Evolutionary conservation across 805 yeast species (phyloP).

Genomic region (Wickerhamomyces bisporus): DNA sequence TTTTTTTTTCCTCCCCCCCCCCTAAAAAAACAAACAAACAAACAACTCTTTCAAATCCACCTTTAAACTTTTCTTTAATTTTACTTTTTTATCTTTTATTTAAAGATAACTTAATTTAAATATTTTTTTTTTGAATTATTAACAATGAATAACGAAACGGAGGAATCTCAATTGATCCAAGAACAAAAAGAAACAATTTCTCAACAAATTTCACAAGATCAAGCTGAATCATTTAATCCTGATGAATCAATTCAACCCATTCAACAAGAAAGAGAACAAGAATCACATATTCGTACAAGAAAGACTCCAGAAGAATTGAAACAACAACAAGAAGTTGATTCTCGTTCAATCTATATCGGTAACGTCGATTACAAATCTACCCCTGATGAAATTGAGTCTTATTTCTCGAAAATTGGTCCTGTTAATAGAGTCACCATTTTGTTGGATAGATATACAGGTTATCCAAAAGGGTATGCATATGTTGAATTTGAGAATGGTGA

Average conservation of each 20-base stretch:
- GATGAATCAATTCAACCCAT: background rate
- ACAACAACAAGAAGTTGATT: constrained; percentile 41
- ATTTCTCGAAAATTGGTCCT: constrained; percentile 39
- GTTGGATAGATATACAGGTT: constrained; percentile 38
- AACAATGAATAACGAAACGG: too few species aligned
- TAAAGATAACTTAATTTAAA: too few species aligned
- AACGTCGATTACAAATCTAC: constrained; percentile 44
- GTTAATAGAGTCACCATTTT: constrained; percentile 50
- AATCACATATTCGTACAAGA: constrained; percentile 2
- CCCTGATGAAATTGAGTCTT: constrained; percentile 45
- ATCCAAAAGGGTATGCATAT: constrained; percentile 58
- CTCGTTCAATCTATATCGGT: constrained; percentile 50
- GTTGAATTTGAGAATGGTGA: constrained; percentile 45
- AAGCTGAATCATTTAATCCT: constrained; percentile 5
- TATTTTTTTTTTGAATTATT: too few species aligned
- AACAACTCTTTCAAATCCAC: too few species aligned
- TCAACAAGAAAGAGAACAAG: background rate
- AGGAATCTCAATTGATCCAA: constrained; percentile 1
- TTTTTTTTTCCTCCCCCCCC: too few species aligned
- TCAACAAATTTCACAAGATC: constrained; percentile 6
- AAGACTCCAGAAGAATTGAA: constrained; percentile 25
- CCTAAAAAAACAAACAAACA: too few species aligned
- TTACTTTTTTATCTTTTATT: too few species aligned
- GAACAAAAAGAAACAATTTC: constrained; percentile 8
- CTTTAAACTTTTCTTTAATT: too few species aligned